Base-by-base conservation (phyloP, 805 yeast genomes). In the Saccharomycopsis malanga region DNA sequence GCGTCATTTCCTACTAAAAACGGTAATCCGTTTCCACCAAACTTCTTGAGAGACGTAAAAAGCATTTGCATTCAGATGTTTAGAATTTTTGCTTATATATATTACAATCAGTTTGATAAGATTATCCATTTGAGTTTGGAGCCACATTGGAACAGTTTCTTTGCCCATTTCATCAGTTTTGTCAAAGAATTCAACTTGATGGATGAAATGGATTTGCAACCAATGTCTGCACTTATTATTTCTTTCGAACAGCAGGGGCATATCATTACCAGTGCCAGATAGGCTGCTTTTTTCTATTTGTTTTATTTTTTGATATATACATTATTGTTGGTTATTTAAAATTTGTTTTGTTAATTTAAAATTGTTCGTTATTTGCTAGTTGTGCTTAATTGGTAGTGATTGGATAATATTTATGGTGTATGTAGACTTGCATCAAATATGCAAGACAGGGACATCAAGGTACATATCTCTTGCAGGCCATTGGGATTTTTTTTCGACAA, bases 61-160 rank as follows among this genome's bases (percentile, higher is more conserved):
- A 86, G 88, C 60, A 89, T 93, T 18, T 81, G 82, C 60, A 72
- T 88, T 53, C 98, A 93, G 61, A 84, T 93, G 87, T 88, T 93
- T 61, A 75, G 98, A 56, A 86, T 93, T 14, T 89, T 91, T 67
- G 98, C 98, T 3, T 96, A 89, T 61, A 80, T 93, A 34, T 93
- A 89, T 62, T 86, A 87, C 66, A 87, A 88, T 62, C 98, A 93
- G 63, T 93, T 88, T 64, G 98, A 91, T 55, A 87, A 83, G 60
- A 76, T 91, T 21, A 79, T 91, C n/a, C 97, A 93, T 62, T 66
- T 93, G 50, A 82, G 95, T 1, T 65, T 93, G 50, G 98, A 93
- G 62, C 96, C 98, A 0, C 98, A 93, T 62, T 93, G 96, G 95
- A 93, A 93, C 64, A 89, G 98, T 2, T 86, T 89, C 57, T 93